Conservation (phyloP, 208 protist genomes). For the Leishmania mexicana region DNA sequence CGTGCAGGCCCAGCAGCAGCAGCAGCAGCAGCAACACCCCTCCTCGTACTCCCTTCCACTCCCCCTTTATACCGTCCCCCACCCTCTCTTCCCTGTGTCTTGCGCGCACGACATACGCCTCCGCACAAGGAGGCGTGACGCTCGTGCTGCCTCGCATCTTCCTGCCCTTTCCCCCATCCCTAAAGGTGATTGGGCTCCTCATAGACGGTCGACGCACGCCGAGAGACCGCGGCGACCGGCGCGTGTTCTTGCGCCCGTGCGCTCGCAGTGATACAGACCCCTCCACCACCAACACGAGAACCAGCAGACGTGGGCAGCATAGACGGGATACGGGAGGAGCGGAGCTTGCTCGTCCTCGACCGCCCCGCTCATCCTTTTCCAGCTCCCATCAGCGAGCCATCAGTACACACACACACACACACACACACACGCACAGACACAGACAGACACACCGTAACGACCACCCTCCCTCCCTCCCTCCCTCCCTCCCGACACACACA, state of each 20-base stretch:
- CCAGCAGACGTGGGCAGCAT: neutral
- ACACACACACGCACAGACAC: too few species aligned
- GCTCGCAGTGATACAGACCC: neutral
- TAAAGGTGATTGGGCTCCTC: neutral
- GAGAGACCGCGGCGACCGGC: neutral
- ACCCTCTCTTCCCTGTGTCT: neutral
- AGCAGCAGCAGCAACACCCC: too few species aligned
- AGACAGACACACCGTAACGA: neutral
- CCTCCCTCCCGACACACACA: too few species aligned
- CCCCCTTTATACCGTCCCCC: neutral
- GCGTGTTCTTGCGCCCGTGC: too few species aligned
- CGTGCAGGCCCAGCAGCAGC: neutral
- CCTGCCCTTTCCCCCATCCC: too few species aligned
- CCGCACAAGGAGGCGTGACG: neutral
- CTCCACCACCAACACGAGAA: too few species aligned
- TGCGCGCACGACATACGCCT: neutral
- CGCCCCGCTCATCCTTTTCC: neutral
- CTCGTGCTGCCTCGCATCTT: neutral
- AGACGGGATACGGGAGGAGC: neutral
- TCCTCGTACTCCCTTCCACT: neutral
- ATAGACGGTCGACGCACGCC: neutral
- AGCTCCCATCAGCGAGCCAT: neutral
- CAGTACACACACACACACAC: neutral
- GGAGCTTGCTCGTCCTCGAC: neutral
- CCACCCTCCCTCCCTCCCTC: too few species aligned